phyloP scores from a whole-genome alignment of 768 basidiomycete genomes.

The Tricholoma matsutake region DNA sequence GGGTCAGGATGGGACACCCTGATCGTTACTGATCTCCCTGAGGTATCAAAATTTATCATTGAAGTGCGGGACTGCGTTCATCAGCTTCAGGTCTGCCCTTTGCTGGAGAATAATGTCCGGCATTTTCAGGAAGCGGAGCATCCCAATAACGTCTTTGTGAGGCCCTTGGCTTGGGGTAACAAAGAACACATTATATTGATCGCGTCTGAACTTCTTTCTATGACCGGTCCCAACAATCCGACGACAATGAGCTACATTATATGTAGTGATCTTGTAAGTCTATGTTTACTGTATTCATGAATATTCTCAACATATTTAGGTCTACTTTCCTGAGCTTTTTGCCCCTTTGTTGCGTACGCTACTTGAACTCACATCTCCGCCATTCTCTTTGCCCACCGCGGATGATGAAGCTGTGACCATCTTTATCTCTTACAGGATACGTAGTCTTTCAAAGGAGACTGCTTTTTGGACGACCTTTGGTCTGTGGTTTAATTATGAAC shows the following conservation, averaged over 20 bases:
- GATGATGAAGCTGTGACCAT: slow-evolving; percentile 32
- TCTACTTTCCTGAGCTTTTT: slow-evolving; percentile 84
- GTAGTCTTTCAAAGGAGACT: slow-evolving; percentile 68
- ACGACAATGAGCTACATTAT: slow-evolving; percentile 58
- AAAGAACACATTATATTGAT: slow-evolving; percentile 39
- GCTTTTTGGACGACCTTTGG: slow-evolving; percentile 82
- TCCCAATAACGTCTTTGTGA: slow-evolving; percentile 36
- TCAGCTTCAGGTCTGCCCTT: slow-evolving; percentile 40
- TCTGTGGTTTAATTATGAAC: slow-evolving; percentile 67
- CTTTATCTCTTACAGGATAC: slow-evolving; percentile 73
- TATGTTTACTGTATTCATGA: background rate
- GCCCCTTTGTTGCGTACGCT: slow-evolving; percentile 75
- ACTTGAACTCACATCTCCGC: slow-evolving; percentile 62
- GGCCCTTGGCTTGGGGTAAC: slow-evolving; percentile 73
- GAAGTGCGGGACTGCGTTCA: background rate
- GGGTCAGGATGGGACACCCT: slow-evolving; percentile 41
- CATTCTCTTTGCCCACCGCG: slow-evolving; percentile 26
- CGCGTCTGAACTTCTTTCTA: slow-evolving; percentile 32
- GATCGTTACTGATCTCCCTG: slow-evolving; percentile 74
- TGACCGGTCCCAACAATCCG: background rate
- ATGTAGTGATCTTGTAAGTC: slow-evolving; percentile 80
- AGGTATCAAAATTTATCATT: slow-evolving; percentile 42
- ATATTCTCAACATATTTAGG: slow-evolving; percentile 36
- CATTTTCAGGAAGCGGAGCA: background rate
- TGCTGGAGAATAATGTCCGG: slow-evolving; percentile 39